Conservation (phyloP, 2,329 filamentous ascomycete species). For the Penicillium thymicola region DNA sequence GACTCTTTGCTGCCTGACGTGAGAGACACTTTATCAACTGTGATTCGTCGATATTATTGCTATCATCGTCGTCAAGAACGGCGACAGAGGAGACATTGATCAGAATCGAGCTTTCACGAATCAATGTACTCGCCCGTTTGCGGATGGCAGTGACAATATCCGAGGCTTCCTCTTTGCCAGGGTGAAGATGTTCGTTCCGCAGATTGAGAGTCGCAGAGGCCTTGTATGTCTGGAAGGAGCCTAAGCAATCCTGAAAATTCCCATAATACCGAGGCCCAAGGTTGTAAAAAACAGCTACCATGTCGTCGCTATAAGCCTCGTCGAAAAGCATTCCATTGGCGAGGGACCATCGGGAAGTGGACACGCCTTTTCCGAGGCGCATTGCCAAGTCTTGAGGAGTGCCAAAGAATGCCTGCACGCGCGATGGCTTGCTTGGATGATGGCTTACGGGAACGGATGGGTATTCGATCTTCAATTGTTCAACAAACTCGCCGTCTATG, state of each 20-base stretch:
- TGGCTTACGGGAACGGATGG: slow-evolving; percentile 69
- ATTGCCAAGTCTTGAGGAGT: slow-evolving; percentile 85
- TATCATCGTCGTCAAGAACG: slow-evolving; percentile 76
- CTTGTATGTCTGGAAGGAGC: slow-evolving; percentile 93
- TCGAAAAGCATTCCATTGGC: slow-evolving; percentile 87
- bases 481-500: slow-evolving; percentile 88
- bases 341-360: slow-evolving; percentile 80
- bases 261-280: slow-evolving; percentile 89
- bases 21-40: slow-evolving; percentile 75
- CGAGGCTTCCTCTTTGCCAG: slow-evolving; percentile 84
- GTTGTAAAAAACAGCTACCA: slow-evolving; percentile 84
- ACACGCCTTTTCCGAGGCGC: slow-evolving; percentile 67
- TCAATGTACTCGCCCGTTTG: slow-evolving; percentile 73
- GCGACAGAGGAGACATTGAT: slow-evolving; percentile 79
- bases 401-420: slow-evolving; percentile 88
- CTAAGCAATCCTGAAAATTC: slow-evolving; percentile 94
- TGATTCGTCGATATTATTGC: slow-evolving; percentile 67
- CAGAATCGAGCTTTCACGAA: slow-evolving; percentile 77
- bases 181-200: slow-evolving; percentile 84
- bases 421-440: slow-evolving; percentile 48
- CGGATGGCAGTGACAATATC: slow-evolving; percentile 88
- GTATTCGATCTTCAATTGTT: slow-evolving; percentile 87
- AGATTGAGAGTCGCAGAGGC: slow-evolving; percentile 88
- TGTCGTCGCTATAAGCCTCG: slow-evolving; percentile 83
- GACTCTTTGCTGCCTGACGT: slow-evolving; percentile 63